These are phyloP conservation scores for Choiromyces venosus DNA, from an alignment of 495 filamentous ascomycete species.

Conservation along the genomic window DNA sequence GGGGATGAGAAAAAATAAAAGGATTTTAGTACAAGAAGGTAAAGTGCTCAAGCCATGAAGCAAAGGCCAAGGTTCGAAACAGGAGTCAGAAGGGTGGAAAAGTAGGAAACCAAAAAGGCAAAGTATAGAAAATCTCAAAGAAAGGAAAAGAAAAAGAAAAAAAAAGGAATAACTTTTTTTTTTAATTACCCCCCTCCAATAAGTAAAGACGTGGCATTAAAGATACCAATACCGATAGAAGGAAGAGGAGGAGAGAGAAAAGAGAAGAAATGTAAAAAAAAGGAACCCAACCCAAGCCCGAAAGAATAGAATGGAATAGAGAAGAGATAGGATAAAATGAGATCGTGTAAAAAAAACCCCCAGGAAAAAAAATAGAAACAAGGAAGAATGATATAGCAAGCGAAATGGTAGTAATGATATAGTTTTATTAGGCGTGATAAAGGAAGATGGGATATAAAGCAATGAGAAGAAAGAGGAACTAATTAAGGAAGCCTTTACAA, in stretches of 20 bases:
- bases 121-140: slow-evolving; percentile 33
- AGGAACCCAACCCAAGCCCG: slow-evolving; percentile 20
- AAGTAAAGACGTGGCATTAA: neutral
- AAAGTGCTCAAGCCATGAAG: too few relatives aligned
- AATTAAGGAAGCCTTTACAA: slow-evolving; percentile 99
- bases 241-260: neutral
- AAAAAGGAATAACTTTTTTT: slow-evolving; percentile 25
- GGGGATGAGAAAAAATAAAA: neutral
- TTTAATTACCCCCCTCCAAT: slow-evolving; percentile 10
- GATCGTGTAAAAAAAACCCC: slow-evolving; percentile 11
- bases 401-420: neutral
- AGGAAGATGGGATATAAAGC: slow-evolving; percentile 6
- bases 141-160: slow-evolving; percentile 19
- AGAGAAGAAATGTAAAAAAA: slow-evolving; percentile 18
- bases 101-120: too few relatives aligned
- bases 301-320: slow-evolving; percentile 20
- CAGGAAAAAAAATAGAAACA: slow-evolving; percentile 3
- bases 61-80: neutral
- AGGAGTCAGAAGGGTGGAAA: neutral
- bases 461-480: slow-evolving; percentile 32
- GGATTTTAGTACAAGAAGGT: neutral
- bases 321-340: slow-evolving; percentile 21
- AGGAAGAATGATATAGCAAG: neutral
- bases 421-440: neutral
- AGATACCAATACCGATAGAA: too few relatives aligned